Evolutionary conservation across 331 rosid species (phyloP), one percentile per base, ranked within the genome.

Genomic region (Quercus tomentella): DNA sequence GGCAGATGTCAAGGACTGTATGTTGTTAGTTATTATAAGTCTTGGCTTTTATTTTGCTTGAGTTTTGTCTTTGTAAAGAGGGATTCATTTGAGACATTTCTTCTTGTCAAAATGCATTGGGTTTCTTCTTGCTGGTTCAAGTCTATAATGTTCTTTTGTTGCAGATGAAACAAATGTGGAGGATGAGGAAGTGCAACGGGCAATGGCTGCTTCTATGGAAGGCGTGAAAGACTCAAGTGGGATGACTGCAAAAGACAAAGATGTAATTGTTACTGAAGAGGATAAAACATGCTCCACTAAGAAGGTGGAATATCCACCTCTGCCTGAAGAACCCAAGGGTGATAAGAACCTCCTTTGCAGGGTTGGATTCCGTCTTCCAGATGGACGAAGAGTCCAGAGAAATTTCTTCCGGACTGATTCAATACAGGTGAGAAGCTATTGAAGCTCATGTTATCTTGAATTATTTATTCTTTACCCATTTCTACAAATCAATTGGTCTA

Each of bases 311-410:
- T 96, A 87, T 82, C 98, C 91, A 37, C 85, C 90, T 35, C 80
- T 96, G 84, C 92, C 98, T 30, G 94, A 93, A 82, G 99, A 96
- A 79, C 97, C 98, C 65, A 91, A 84, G 81, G 97, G 88, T 85
- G 97, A 93, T 73, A 86, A 78, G 87, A 87, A 57, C 72, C 96
- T 93, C 70, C 82, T 91, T 1, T 96, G 98, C 82, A 82, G 90
- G 84, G 97, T 96, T 25, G 98, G 98, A 54, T 83, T 93, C 7
- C 93, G 99, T 77, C 97, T 96, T 83, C 98, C 97, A 20, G 91
- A 90, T 30, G 99, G 99, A 57, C 91, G 91, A 21, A 88, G 99
- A 70, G 92, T 82, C 62, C 98, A 89, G 88, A 90, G 98, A 17
- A 93, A 82, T 83, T 96, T 96, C 80, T 81, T 93, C 14, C 94